Conservation (phyloP, 2,329 filamentous ascomycete species). For the Fusarium sp. region DNA sequence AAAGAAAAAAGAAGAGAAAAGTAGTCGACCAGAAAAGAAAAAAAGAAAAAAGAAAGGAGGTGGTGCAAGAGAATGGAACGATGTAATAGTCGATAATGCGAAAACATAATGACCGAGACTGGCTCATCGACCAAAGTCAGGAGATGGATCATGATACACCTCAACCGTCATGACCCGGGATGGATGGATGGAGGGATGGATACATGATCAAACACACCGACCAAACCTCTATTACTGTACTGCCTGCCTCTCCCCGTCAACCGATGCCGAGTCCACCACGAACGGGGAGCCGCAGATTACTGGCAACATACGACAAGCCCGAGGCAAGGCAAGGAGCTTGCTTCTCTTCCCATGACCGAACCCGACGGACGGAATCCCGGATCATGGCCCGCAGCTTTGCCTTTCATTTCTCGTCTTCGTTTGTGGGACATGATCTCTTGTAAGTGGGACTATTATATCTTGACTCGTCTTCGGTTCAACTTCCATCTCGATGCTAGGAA, state of each 20-base stretch:
- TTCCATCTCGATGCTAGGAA: constrained; percentile 23
- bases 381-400: constrained; percentile 17
- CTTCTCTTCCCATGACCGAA: constrained; percentile 12
- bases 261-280: not conserved
- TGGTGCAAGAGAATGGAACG: constrained; percentile 4
- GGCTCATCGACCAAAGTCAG: constrained; percentile 6
- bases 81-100: not conserved
- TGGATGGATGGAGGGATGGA: not conserved
- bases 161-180: constrained; percentile 2
- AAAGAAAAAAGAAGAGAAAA: not conserved
- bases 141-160: constrained; percentile 30
- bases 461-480: constrained; percentile 14
- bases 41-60: not conserved
- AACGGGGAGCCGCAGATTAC: constrained; percentile 6
- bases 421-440: not conserved
- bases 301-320: constrained; percentile 11
- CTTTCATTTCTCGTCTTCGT: constrained; percentile 6
- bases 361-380: constrained; percentile 15
- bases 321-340: not conserved
- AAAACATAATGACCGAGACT: not conserved
- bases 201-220: constrained; percentile 6
- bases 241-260: not conserved
- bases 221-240: not conserved
- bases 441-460: constrained; percentile 1
- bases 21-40: constrained; percentile 10